Evolutionary conservation across 2,329 filamentous ascomycete species (phyloP), one percentile per base, ranked within the genome.

Genomic region (Colletotrichum shisoi): DNA sequence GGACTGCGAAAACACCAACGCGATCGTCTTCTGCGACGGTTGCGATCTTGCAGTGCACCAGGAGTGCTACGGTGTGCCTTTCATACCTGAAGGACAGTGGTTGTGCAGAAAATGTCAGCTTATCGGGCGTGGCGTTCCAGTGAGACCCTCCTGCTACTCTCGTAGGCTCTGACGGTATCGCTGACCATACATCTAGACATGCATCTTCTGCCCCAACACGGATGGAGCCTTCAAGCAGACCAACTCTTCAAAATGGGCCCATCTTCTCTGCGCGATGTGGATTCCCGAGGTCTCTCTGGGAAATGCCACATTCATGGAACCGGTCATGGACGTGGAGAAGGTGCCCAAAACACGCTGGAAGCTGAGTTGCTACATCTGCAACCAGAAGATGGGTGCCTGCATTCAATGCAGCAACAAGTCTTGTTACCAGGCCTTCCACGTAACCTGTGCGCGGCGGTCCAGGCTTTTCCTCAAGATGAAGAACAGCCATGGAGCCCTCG

Each of bases 211-310:
- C 75, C 95, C 95, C 1, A 98, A 98, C 76, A 95, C 92, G 1
- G 95, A 98, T 73, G 95, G 95, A 15, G 95, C 95, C 3, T 99
- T 99, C 82, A 99, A 99, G 78, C 95, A 98, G 79, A 98, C 95
- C 1, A 97, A 93, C 71, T 91, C 92, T 2, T 93, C 94, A 3
- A 95, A 96, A 79, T 99, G 95, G 95, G 92, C 94, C 31, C 95
- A 99, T 84, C 81, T 99, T 12, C 87, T 99, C 9, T 99, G 95
- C 76, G 93, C 95, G 39, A 95, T 98, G 82, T 99, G 95, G 95
- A 97, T 99, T 73, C 95, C 95, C 0, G 95, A 99, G 79, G 93
- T 98, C 7, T 94, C 92, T 4, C 87, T 99, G 57, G 95, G 94
- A 15, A 99, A 99, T 74, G 91, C 93, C 69, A 97, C 94, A 8